Base-by-base conservation (phyloP, 768 basidiomycete species). In the Suillus alpinus region DNA sequence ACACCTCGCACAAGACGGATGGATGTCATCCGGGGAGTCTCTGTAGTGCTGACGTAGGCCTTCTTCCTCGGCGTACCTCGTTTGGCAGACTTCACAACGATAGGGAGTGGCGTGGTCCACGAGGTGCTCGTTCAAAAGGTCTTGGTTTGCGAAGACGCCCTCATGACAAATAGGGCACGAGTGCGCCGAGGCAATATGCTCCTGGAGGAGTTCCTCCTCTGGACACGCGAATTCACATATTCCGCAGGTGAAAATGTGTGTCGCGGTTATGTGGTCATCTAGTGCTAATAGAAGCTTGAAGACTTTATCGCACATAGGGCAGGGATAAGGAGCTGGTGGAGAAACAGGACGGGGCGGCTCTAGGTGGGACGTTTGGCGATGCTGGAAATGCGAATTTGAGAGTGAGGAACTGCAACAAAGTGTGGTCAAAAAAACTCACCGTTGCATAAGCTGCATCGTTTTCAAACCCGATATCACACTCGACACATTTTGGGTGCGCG, bases 41-140 rank as follows among this genome's bases (percentile, higher is more conserved):
- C 62, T 69, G 64, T 80, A 81, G 60, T 83, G 82, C 5, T 66
- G 64, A 20, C 70, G 64, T 3, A 82, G 71, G 3, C 73, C 71
- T 13, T 77, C 78, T 56, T 78, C 73, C 40, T 73, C 67, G 3
- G 60, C 34, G 49, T 65, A 73, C 1, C 66, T 69, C 46, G 66
- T 55, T 32, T 65, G 65, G 10, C 73, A 75, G 13, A 61, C 16
- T 23, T 32, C 53, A 56, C 73, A 73, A 10, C 58, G 60, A 39
- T 72, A 72, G 40, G 70, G 69, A 16, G 57, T 59, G 16, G 66
- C 69, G 57, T 75, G 73, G 9, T 72, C 64, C 5, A 67, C 73
- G 12, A 75, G 65, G 36, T 73, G 73, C n/a, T 71, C 63, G 23
- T 74, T 69, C 39, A 73, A 46, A 6, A 51, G 13, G 40, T 60